Conservation (phyloP, 1,139 yeast genomes). For the Protomyces inundatus region DNA sequence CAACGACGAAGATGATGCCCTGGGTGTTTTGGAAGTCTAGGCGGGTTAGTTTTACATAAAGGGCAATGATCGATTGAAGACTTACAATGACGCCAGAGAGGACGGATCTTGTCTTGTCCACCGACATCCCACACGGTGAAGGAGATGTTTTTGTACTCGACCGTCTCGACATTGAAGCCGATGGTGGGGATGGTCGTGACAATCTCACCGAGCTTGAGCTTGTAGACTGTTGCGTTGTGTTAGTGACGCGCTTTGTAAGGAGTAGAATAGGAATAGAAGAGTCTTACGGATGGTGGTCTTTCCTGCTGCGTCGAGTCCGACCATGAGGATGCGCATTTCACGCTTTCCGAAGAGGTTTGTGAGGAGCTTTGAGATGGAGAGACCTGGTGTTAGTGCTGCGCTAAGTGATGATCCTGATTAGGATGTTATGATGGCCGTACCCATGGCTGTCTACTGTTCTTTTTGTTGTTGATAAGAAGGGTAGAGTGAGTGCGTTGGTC, state of each 20-base stretch:
- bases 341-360: constrained; percentile 62
- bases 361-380: constrained; percentile 79
- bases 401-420: not conserved
- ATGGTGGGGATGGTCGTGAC: constrained; percentile 91
- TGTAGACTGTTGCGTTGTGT: constrained; percentile 11
- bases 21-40: constrained; percentile 59
- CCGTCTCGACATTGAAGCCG: constrained; percentile 82
- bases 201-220: constrained; percentile 71
- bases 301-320: constrained; percentile 53
- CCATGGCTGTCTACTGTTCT: not conserved
- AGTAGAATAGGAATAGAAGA: not conserved
- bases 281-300: constrained; percentile 53
- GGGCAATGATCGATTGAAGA: not conserved
- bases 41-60: not conserved
- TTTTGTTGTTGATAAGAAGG: not conserved
- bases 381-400: constrained; percentile 45
- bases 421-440: not conserved
- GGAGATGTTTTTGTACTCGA: constrained; percentile 88
- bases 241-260: not conserved
- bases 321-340: constrained; percentile 87
- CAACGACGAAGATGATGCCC: constrained; percentile 89
- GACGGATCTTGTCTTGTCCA: constrained; percentile 95
- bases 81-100: constrained; percentile 78
- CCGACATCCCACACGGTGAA: constrained; percentile 97
- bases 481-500: not conserved